These are phyloP conservation scores for Fusarium mexicanum DNA, from an alignment of 2,329 filamentous ascomycete genomes.

Conservation along the genomic window DNA sequence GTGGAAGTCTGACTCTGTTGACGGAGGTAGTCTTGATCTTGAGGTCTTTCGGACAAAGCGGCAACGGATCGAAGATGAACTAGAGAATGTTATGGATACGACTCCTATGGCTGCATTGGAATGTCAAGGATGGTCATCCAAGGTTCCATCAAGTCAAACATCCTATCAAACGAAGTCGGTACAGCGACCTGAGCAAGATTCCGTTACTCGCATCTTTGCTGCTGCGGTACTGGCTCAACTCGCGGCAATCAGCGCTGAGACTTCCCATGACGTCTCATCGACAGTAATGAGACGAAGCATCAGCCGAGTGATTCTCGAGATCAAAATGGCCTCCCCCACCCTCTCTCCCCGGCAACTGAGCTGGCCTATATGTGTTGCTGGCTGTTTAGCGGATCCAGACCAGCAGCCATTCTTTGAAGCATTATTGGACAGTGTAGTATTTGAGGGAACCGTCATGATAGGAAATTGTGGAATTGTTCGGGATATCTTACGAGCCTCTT, in stretches of 20 bases:
- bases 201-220: not conserved
- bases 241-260: not conserved
- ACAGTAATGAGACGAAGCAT: not conserved
- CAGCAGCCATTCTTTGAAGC: not conserved
- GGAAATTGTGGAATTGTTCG: not conserved
- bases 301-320: not conserved
- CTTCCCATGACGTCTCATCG: fast-evolving
- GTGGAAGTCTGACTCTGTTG: fast-evolving
- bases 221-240: not conserved
- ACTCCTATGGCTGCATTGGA: not conserved
- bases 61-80: not conserved
- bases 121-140: fast-evolving
- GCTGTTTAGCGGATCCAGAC: not conserved
- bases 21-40: not conserved
- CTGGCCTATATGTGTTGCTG: not conserved
- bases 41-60: fast-evolving
- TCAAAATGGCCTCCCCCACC: not conserved
- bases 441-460: not conserved
- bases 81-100: not conserved
- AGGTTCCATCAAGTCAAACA: not conserved
- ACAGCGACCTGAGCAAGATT: not conserved
- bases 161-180: not conserved
- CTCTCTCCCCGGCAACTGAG: not conserved
- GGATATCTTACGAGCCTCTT: not conserved
- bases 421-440: fast-evolving